Conservation (phyloP, 164 flowering plant genomes). For the Magnolia kwangsiensis region DNA sequence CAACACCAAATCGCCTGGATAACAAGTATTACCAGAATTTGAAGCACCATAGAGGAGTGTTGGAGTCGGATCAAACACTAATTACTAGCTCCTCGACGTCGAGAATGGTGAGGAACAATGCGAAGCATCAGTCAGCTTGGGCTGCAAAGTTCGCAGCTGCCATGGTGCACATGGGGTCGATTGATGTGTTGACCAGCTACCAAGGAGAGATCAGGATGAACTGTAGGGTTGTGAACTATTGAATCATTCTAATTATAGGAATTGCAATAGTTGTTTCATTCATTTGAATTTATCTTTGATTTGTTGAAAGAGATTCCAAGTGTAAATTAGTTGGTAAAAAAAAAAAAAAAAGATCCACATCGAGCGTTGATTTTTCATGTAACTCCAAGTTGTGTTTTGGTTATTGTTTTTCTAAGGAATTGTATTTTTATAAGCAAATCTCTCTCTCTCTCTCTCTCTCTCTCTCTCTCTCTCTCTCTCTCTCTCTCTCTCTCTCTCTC, state of each 20-base stretch:
- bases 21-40: constrained; percentile 10
- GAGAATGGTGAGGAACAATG: constrained; percentile 3
- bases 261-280: not conserved
- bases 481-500: too few species aligned
- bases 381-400: too few species aligned
- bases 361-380: too few species aligned
- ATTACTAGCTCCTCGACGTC: constrained; percentile 4
- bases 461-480: too few species aligned
- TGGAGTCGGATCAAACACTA: constrained; percentile 15
- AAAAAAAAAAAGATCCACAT: too few species aligned
- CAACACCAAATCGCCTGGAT: constrained; percentile 10
- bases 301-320: not conserved
- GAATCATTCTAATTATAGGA: not conserved
- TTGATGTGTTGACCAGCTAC: constrained; percentile 6
- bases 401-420: too few species aligned
- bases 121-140: not conserved
- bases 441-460: too few species aligned
- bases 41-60: constrained; percentile 8
- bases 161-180: constrained; percentile 5
- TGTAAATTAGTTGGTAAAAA: not conserved
- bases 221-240: constrained; percentile 18
- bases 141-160: not conserved
- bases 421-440: too few species aligned
- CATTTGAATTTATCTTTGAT: not conserved
- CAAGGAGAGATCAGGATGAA: constrained; percentile 9